A percentile compares a stretch with the other conserved stretches of the same genome.
Evolutionary conservation across 192 early-diverging fungal species (phyloP).

Genomic region (Backusella parvicylindrica): DNA sequence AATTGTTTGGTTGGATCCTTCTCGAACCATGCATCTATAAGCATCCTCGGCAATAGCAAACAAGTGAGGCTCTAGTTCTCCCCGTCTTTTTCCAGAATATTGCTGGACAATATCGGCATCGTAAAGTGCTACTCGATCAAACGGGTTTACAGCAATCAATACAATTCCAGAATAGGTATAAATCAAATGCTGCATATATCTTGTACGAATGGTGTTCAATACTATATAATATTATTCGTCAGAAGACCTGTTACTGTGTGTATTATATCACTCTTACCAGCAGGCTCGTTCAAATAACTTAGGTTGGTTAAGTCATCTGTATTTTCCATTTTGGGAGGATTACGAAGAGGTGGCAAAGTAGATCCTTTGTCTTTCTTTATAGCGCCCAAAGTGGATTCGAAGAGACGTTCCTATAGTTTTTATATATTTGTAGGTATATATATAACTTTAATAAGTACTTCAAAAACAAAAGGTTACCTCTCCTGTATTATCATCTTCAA

Average conservation of each 20-base stretch:
- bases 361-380: constrained; percentile 61
- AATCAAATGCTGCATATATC: constrained; percentile 90
- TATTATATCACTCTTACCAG: constrained; percentile 33
- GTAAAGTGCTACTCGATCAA: constrained; percentile 83
- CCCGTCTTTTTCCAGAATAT: constrained; percentile 89
- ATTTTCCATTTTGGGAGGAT: constrained; percentile 85
- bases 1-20: constrained; percentile 94
- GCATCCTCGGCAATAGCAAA: constrained; percentile 99
- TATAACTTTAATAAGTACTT: neutral
- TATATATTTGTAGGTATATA: neutral
- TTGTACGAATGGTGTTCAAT: constrained; percentile 85
- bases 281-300: constrained; percentile 93
- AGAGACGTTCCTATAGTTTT: constrained; percentile 54
- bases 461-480: constrained; percentile 6
- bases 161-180: constrained; percentile 99
- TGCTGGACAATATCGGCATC: constrained; percentile 88
- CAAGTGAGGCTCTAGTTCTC: constrained; percentile 96
- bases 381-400: constrained; percentile 70
- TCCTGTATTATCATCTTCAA: constrained; percentile 50
- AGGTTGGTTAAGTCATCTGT: constrained; percentile 90
- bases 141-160: constrained; percentile 97
- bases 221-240: constrained; percentile 43
- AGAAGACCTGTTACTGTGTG: neutral
- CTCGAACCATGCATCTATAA: constrained; percentile 91
- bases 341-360: constrained; percentile 89